Conservation (phyloP, 2,329 filamentous ascomycete species). For the Cytospora chrysosperma region DNA sequence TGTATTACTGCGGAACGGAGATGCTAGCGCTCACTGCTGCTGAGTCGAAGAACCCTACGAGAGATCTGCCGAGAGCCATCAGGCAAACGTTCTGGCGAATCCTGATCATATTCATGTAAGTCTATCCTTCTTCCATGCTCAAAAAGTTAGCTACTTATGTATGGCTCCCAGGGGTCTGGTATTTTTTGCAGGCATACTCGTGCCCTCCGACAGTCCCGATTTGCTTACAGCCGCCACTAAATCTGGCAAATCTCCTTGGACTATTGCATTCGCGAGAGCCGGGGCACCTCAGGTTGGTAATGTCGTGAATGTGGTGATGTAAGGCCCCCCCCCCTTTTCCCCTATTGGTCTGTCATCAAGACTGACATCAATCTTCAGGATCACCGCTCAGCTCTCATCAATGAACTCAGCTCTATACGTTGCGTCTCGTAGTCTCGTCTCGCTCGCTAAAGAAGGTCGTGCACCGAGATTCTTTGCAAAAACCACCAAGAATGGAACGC, state of each 20-base stretch:
- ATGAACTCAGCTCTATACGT: conserved; percentile 36
- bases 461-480: conserved; percentile 31
- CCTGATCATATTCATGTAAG: conserved; percentile 31
- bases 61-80: conserved; percentile 33
- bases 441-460: conserved; percentile 30
- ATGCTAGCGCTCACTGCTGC: conserved; percentile 37
- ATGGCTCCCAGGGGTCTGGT: conserved; percentile 28
- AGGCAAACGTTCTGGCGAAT: conserved; percentile 35
- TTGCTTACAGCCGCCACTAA: conserved; percentile 36
- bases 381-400: conserved; percentile 36
- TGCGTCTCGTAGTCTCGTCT: conserved; percentile 31
- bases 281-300: conserved; percentile 32
- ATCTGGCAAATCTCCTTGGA: conserved; percentile 34
- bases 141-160: not conserved
- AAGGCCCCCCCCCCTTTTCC: not conserved
- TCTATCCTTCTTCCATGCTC: not conserved
- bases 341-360: too few relatives aligned
- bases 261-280: conserved; percentile 32
- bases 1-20: conserved; percentile 39
- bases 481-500: conserved; percentile 31
- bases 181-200: conserved; percentile 35
- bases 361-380: conserved; percentile 11
- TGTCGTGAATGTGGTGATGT: conserved; percentile 36
- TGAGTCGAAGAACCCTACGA: conserved; percentile 34
- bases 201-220: conserved; percentile 34